Percentiles rank a stretch among this genome's conserved stretches.
Evolutionary conservation across 2,329 filamentous ascomycete genomes (phyloP).

Genomic region (Microsporum canis): DNA sequence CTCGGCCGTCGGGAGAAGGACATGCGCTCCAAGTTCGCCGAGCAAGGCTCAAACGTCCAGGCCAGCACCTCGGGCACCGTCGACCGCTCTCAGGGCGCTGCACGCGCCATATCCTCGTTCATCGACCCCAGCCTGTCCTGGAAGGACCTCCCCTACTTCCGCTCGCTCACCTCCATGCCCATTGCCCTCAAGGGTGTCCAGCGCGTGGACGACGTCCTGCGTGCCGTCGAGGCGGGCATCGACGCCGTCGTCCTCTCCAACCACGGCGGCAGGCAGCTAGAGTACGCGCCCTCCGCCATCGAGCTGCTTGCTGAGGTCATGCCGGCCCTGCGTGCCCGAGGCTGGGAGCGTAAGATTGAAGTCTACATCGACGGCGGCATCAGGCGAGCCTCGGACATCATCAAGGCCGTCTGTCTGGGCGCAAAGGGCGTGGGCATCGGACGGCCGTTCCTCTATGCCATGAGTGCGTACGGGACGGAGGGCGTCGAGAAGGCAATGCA

Average conservation of each 20-base stretch:
- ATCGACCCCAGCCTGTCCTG: conserved; percentile 91
- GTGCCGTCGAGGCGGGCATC: conserved; percentile 68
- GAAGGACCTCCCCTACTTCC: conserved; percentile 92
- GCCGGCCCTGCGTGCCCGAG: conserved; percentile 65
- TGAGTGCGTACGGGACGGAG: conserved; percentile 77
- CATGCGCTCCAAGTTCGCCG: conserved; percentile 86
- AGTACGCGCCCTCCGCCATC: conserved; percentile 77
- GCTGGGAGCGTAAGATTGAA: conserved; percentile 66
- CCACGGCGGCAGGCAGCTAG: conserved; percentile 88
- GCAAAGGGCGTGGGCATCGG: conserved; percentile 90
- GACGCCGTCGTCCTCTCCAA: conserved; percentile 91
- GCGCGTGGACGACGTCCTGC: conserved; percentile 85
- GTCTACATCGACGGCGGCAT: conserved; percentile 87
- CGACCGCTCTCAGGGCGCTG: conserved; percentile 83
- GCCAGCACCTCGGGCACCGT: conserved; percentile 43
- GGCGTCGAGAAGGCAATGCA: conserved; percentile 91
- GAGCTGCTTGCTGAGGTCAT: conserved; percentile 90
- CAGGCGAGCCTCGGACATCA: conserved; percentile 79
- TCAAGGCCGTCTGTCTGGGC: conserved; percentile 88
- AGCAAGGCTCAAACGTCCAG: conserved; percentile 75
- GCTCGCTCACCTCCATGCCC: conserved; percentile 80
- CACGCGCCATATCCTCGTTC: conserved; percentile 87
- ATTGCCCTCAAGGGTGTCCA: conserved; percentile 96
- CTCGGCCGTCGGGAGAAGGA: conserved; percentile 93
- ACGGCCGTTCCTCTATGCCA: conserved; percentile 87